Evolutionary conservation across 2,329 filamentous ascomycete genomes (phyloP), one percentile per base, ranked within the genome.

Genomic region (Didymellaceae sp.): DNA sequence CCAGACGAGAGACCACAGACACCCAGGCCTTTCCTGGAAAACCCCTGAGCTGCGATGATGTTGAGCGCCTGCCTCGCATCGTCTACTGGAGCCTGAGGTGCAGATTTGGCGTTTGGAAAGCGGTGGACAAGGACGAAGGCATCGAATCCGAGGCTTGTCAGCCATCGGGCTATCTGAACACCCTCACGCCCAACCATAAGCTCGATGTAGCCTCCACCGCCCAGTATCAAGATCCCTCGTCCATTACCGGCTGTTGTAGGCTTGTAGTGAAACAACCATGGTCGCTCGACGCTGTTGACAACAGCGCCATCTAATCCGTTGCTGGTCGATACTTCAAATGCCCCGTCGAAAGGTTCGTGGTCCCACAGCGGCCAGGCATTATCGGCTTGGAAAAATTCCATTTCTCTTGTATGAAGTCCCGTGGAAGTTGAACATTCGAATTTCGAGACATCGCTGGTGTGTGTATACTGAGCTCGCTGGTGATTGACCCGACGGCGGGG

Each of bases 151-250:
- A 59, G 47, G 3, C 26, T 35, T n/a, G 33, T 33, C 2, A 64
- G 40, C 61, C 61, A 62, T 7, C 34, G 44, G 14, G 61, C 61
- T 28, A 62, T 47, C 39, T 56, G 44, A 11, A 58, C 21, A 13
- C 59, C 58, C 52, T 64, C 58, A 25, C 59, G 54, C 24, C 57
- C 61, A 6, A 57, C 54, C 56, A 61, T 57, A 11, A 63, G 54
- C 35, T 59, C 45, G 2, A 57, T 34, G 16, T 62, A 62, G n/a
- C 61, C 57, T 16, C 57, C 61, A 13, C 59, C 57, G 4, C 52
- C 55, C n/a, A 56, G 44, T 14, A 61, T 49, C 2, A 62, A 38
- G 14, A 61, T 38, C 1, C 40, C 43, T 2, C 54, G 48, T n/a
- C 30, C 40, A 20, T 48, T 50, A 9, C 35, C 6, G 6, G 21